Base-by-base conservation (phyloP, 176 grass and related monocot species). In the Zoysia pacifica region DNA sequence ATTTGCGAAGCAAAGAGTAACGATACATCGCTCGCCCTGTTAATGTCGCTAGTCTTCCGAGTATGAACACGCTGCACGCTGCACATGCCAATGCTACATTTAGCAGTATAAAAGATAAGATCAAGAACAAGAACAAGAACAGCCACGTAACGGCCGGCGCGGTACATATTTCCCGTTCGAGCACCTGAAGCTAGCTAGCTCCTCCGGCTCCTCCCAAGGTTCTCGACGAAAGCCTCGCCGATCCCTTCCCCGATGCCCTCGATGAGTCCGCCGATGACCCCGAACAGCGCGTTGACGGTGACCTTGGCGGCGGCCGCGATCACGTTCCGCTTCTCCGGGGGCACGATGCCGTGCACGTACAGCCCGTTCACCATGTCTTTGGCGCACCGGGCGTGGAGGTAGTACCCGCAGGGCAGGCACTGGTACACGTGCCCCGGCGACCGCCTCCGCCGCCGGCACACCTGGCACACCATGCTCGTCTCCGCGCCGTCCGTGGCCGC, bases 321-420 rank as follows among this genome's bases (percentile, higher is more conserved):
- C 62, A 12, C 79, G 67, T 56, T 86, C 69, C 62, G 50, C 83
- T 81, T 98, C 78, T 94, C 88, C 7, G 81, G 85, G 5, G 84
- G 80, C 58, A 75, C 78, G 39, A 93, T 69, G 69, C 91, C 94
- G 48, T 97, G 87, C 49, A 53, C 87, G 72, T 90, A 87, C n/a
- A 97, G 85, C 66, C 94, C 94, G 80, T 94, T 97, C 54, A 97
- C 80, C 84, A 89, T 79, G 82, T 92, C 85, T 84, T 97, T 97
- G 28, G 91, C 91, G 68, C 94, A 94, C 58, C 62, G 51, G 13
- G 91, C 94, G 70, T 97, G 91, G 11, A 97, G 81, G 79, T 42
- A 90, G 73, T 90, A 97, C 1, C 87, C 81, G 65, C 94, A 94
- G 12, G 91, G 69, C n/a, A 72, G 78, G 82, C 94, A 97, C 71